These are phyloP conservation scores for Aristolochia californica DNA, from an alignment of 164 flowering plant genomes.

Conservation along the genomic window DNA sequence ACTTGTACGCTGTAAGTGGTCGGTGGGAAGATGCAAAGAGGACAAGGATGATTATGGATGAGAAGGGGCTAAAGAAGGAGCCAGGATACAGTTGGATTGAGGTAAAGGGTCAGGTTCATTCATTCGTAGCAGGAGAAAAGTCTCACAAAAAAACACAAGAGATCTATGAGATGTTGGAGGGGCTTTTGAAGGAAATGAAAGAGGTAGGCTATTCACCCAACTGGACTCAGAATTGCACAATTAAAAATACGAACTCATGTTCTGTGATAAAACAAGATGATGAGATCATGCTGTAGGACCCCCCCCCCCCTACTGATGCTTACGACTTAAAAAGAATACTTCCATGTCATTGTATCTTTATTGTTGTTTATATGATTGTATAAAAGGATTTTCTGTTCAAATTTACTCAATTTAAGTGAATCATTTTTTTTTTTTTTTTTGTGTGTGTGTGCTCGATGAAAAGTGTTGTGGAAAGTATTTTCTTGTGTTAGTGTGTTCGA, in stretches of 20 bases:
- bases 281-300: background rate
- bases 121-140: slow-evolving; percentile 8
- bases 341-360: background rate
- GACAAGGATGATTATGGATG: slow-evolving; percentile 13
- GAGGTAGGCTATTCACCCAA: slow-evolving; percentile 13
- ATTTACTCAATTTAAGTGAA: no score
- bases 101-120: slow-evolving; percentile 7
- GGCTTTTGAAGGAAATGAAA: slow-evolving; percentile 12
- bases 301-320: no score
- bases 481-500: no score
- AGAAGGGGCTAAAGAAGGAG: slow-evolving; percentile 12
- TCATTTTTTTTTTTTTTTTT: no score
- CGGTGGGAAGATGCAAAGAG: slow-evolving; percentile 7
- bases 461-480: no score
- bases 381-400: no score
- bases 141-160: slow-evolving; percentile 6
- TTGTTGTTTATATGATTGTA: no score
- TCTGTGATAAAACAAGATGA: background rate
- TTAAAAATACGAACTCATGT: background rate
- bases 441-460: no score
- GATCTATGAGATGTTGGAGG: slow-evolving; percentile 8
- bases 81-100: slow-evolving; percentile 18
- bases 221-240: slow-evolving; percentile 1
- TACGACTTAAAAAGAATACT: no score
- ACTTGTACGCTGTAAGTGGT: slow-evolving; percentile 7